Evolutionary conservation across 2,329 filamentous ascomycete genomes (phyloP), one percentile per base, ranked within the genome.

Genomic region (Emericellopsis cladophorae): DNA sequence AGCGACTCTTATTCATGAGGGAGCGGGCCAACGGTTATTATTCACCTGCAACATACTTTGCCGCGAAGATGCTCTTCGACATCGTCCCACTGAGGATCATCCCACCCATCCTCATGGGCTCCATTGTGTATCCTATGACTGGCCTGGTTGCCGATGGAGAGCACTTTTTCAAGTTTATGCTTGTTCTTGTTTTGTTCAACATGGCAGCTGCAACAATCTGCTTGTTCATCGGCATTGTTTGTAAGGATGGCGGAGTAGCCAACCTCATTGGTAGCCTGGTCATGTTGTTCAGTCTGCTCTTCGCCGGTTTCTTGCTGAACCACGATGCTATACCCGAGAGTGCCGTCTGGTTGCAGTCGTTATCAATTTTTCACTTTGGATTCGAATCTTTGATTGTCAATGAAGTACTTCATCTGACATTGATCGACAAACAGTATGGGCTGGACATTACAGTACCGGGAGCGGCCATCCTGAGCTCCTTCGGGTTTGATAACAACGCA

Each of bases 11-110:
- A 31, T 98, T 98, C 57, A 81, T 94, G 10, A 78, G 92, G 38
- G 92, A 98, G 61, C 75, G 92, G 47, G 92, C 92, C 31, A 98
- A 98, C 57, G 90, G 92, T 1, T 98, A 98, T 63, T 98, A 98
- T 59, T 75, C 84, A 1, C 92, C 92, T 0, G 71, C 94, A 39
- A 93, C 90, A 0, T 98, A 98, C 63, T 98, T 96, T 57, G 72
- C 84, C 0, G 82, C 89, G 52, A 98, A 98, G 65, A 84, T 96
- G n/a, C 65, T 95, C n/a, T 96, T 98, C 57, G 92, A 98, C 56
- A 90, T 98, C 49, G 74, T 98, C 11, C 92, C 92, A 4, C 70
- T 98, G n/a, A 79, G 92, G 38, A 81, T 98, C 42, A 82, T 98
- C 37, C 92, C 92, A 5, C 92, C 92, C 1, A 83, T 96, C 46